Evolutionary conservation across 352 stramenopile genomes (phyloP).

Genomic region (Pythium dissimile): DNA sequence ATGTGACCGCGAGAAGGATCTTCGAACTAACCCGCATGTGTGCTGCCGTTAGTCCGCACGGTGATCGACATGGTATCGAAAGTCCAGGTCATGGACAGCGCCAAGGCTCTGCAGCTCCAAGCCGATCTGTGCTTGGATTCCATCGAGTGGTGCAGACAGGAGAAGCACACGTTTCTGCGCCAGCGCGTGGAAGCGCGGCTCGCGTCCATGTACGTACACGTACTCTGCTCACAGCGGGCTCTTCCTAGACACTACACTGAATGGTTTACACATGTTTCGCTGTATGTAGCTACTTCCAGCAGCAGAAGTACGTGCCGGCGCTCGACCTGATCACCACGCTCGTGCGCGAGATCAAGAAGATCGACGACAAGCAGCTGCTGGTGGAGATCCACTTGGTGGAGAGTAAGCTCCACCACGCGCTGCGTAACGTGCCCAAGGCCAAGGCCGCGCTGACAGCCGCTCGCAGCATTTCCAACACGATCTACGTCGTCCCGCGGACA

Average conservation of each 20-base stretch:
- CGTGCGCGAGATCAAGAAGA: constrained; percentile 97
- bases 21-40: background rate
- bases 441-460: constrained; percentile 96
- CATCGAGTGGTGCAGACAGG: constrained; percentile 91
- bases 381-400: constrained; percentile 99
- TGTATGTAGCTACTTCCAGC: constrained; percentile 72
- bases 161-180: constrained; percentile 97
- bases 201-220: constrained; percentile 68
- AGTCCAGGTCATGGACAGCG: constrained; percentile 79
- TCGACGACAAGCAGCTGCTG: constrained; percentile 99
- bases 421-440: constrained; percentile 97
- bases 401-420: constrained; percentile 95
- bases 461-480: constrained; percentile 97
- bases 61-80: constrained; percentile 97
- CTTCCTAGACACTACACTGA: constrained; percentile 11
- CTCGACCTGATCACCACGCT: constrained; percentile 94
- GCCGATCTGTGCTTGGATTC: constrained; percentile 94
- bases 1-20: too few relatives aligned
- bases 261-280: background rate
- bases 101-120: constrained; percentile 93
- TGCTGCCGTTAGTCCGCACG: constrained; percentile 82
- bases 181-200: constrained; percentile 97
- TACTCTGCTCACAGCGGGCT: background rate
- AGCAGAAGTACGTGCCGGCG: constrained; percentile 90
- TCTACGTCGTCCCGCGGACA: constrained; percentile 95